Evolutionary conservation across 2,329 filamentous ascomycete species (phyloP).

Genomic region (Dactylonectria macrodidyma): DNA sequence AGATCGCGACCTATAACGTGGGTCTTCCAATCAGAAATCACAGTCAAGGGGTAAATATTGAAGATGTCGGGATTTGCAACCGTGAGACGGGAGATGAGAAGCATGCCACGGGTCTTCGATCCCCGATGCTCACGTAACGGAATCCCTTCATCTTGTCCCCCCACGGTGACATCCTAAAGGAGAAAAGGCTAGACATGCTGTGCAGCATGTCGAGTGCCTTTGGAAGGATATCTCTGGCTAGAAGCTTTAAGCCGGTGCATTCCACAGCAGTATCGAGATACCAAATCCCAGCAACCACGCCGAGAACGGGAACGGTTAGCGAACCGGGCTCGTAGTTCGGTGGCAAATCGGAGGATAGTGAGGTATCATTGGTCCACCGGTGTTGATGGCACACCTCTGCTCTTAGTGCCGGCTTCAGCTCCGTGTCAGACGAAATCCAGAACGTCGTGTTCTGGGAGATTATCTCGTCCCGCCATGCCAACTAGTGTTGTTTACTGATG

Average conservation of each 20-base stretch:
- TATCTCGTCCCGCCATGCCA: conserved; percentile 22
- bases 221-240: background rate
- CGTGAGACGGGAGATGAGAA: too few species aligned
- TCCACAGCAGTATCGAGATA: background rate
- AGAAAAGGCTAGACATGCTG: background rate
- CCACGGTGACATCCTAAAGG: background rate
- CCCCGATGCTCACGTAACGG: background rate
- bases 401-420: conserved; percentile 22
- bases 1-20: too few species aligned
- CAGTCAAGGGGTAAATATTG: too few species aligned
- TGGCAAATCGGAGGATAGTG: conserved; percentile 9
- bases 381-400: conserved; percentile 8
- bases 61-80: too few species aligned
- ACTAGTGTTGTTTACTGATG: conserved; percentile 21
- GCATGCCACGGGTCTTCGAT: background rate
- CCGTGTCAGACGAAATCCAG: conserved; percentile 14
- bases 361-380: conserved; percentile 21
- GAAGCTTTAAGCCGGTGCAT: background rate
- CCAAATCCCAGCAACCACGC: background rate
- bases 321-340: conserved; percentile 15
- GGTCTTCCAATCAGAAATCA: too few species aligned
- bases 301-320: conserved; percentile 14
- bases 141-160: background rate
- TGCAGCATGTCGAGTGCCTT: background rate
- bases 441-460: conserved; percentile 2